Conservation (phyloP, 805 yeast genomes). For the Pichia phayaonensis region DNA sequence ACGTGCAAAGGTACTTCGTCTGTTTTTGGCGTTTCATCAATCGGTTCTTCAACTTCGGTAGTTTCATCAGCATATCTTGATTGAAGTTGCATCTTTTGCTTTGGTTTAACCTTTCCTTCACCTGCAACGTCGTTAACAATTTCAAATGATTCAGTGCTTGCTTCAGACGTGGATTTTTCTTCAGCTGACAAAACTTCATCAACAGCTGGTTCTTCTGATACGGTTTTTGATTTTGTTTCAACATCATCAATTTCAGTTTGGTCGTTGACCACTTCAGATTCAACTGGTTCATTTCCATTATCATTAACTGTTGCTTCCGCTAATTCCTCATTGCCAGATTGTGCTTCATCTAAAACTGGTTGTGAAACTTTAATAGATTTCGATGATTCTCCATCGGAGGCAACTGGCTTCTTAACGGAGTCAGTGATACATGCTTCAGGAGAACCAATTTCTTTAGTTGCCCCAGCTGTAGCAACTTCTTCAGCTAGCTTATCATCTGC, state of each 20-base stretch:
- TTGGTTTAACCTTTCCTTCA: neutral
- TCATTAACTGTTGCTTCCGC: neutral
- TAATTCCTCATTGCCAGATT: neutral
- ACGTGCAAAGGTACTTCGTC: neutral
- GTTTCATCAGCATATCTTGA: neutral
- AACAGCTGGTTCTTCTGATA: neutral
- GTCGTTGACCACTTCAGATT: neutral
- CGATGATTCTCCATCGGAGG: neutral
- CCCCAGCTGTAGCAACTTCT: too few relatives aligned
- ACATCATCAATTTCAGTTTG: neutral
- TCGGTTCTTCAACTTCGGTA: neutral
- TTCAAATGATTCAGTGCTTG: neutral
- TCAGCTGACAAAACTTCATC: neutral
- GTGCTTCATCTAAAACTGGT: neutral
- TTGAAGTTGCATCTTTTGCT: neutral
- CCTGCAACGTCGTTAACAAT: neutral
- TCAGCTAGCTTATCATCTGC: neutral
- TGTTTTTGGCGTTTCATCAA: neutral
- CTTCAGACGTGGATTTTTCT: neutral
- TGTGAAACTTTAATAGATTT: too few relatives aligned
- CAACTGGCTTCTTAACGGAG: too few relatives aligned
- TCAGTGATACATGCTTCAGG: neutral
- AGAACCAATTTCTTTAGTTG: neutral
- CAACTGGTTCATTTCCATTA: neutral
- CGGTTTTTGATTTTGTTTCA: neutral